Evolutionary conservation across 148 eudicot genomes (phyloP).

Genomic region (Persicaria tinctoria): DNA sequence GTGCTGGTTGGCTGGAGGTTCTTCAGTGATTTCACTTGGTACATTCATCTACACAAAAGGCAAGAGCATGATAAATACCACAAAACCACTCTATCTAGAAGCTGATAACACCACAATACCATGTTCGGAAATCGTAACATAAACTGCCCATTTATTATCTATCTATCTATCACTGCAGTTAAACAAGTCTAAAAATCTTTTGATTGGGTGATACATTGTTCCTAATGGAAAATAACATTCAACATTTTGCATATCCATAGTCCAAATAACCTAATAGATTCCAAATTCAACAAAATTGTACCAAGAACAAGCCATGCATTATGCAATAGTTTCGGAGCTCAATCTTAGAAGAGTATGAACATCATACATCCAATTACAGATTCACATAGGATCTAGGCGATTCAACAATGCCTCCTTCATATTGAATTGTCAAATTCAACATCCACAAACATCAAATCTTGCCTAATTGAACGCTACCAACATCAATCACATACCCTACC

Average conservation of each 20-base stretch:
- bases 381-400: background rate
- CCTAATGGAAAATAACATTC: background rate
- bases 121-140: background rate
- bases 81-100: background rate
- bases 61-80: background rate
- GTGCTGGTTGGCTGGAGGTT: constrained; percentile 21
- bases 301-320: background rate
- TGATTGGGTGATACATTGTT: background rate
- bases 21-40: constrained; percentile 69
- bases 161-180: background rate
- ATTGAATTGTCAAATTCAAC: background rate
- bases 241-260: background rate
- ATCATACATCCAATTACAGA: background rate
- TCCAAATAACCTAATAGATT: background rate
- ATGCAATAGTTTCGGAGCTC: background rate
- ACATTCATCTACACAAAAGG: constrained; percentile 35
- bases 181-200: background rate
- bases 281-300: background rate
- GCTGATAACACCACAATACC: background rate
- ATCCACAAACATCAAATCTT: background rate
- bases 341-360: background rate
- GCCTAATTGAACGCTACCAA: background rate
- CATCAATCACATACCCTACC: background rate
- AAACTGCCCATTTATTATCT: background rate
- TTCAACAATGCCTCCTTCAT: background rate